phyloP scores from a whole-genome alignment of 2,329 filamentous ascomycete species.

The Paraphaeosphaeria minitans region DNA sequence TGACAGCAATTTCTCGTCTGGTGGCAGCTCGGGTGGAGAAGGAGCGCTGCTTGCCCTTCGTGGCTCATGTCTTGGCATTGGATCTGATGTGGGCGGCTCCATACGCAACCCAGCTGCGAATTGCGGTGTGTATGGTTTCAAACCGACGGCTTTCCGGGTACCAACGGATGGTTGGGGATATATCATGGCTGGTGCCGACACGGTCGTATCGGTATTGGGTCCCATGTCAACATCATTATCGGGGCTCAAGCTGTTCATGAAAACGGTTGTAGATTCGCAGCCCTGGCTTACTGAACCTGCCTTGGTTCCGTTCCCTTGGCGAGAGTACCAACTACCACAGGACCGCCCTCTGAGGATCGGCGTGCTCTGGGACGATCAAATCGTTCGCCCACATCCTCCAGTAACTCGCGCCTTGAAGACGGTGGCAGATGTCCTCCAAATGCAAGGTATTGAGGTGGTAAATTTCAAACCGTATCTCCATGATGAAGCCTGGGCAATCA shows the following conservation, averaged over 20 bases:
- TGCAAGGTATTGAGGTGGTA: conserved; percentile 57
- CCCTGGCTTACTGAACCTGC: conserved; percentile 65
- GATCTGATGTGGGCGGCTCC: conserved; percentile 21
- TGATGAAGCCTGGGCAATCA: conserved; percentile 55
- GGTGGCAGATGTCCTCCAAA: conserved; percentile 52
- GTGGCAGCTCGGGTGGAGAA: conserved; percentile 63
- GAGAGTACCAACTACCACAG: conserved; percentile 31
- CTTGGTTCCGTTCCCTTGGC: conserved; percentile 65
- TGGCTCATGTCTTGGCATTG: conserved; percentile 61
- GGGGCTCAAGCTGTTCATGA: conserved; percentile 61
- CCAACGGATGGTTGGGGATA: conserved; percentile 50
- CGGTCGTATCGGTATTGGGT: conserved; percentile 57
- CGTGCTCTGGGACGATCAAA: conserved; percentile 68
- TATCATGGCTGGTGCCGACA: conserved; percentile 53
- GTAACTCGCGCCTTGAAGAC: conserved; percentile 61
- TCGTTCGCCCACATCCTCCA: conserved; percentile 70
- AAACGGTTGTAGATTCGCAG: conserved; percentile 55
- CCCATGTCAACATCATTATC: conserved; percentile 60
- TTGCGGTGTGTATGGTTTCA: conserved; percentile 40
- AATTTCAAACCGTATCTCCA: conserved; percentile 58
- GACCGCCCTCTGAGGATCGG: conserved; percentile 57
- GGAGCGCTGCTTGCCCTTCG: conserved; percentile 59
- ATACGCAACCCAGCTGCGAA: conserved; percentile 37
- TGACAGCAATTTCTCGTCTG: conserved; percentile 57
- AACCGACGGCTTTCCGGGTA: conserved; percentile 53